Base-by-base conservation (phyloP, 2,329 filamentous ascomycete species). In the Cladobotryum mycophilum region DNA sequence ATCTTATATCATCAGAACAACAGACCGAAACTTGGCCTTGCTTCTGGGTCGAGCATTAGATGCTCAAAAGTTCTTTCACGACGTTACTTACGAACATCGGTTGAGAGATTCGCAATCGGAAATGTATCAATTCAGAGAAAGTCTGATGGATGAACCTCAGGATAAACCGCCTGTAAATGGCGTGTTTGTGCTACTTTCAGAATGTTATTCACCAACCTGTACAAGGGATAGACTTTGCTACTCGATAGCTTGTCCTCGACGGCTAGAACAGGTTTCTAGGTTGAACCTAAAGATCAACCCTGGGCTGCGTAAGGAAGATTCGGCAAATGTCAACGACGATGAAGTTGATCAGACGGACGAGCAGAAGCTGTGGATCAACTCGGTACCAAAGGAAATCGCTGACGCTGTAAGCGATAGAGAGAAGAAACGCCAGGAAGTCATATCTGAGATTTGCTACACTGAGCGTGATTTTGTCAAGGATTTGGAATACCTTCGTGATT, bases 301-400 rank as follows among this genome's bases (percentile, higher is more conserved):
- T 30, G 91, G 91, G 53, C 75, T 99, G 60, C 89, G 88, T 67
- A 80, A 79, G 58, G 76, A 81, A 45, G 76, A 79, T 42, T 73
- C 75, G 18, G 71, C 75, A 13, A 72, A 73, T 36, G 65, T 79
- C 76, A 64, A 93, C 63, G 91, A 95, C 62, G 90, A 95, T 60
- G 89, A 93, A 56, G 75, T 68, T 40, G 87, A 91, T 52, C 86
- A 93, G 61, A 89, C 86, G 33, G 90, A 96, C 63, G 91, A 97
- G 67, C 93, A 97, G 73, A 97, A 97, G 69, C 79, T 99, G 36
- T 99, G 93, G 93, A 99, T 99, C 70, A 97, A 97, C 67, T 96
- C 91, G 13, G 93, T 99, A 35, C 89, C 91, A 1, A 93, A 96
- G 67, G 93, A 97, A 67, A 77, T 99, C 51, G 90, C 91, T 1